Evolutionary conservation across 2,329 filamentous ascomycete genomes (phyloP).

Genomic region (Colletotrichum tamarilloi): DNA sequence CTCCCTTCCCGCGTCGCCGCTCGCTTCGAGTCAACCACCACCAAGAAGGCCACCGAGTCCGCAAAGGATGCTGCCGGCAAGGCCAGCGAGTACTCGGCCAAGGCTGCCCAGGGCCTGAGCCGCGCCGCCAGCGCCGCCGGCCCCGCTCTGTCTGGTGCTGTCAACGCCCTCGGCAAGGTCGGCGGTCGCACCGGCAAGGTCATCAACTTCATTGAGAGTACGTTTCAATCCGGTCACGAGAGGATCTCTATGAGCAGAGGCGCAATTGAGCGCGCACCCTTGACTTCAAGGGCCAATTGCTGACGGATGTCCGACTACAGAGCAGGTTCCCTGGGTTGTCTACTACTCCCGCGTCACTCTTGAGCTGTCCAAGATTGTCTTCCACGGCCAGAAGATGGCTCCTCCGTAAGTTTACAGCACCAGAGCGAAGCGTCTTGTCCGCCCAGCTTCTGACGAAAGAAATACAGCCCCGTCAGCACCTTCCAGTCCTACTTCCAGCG

Average conservation of each 20-base stretch:
- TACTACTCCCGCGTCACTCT: slow-evolving; percentile 93
- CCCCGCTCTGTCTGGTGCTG: slow-evolving; percentile 79
- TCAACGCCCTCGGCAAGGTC: slow-evolving; percentile 76
- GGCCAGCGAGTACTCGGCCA: slow-evolving; percentile 62
- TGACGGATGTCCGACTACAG: slow-evolving; percentile 57
- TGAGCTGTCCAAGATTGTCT: slow-evolving; percentile 89
- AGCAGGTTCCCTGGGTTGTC: slow-evolving; percentile 84
- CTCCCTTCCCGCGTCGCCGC: slow-evolving; percentile 56
- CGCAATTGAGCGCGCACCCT: not conserved
- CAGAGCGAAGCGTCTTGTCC: slow-evolving; percentile 2
- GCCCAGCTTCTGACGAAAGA: slow-evolving; percentile 17
- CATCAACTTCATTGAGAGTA: slow-evolving; percentile 88
- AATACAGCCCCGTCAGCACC: slow-evolving; percentile 75
- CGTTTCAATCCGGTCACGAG: slow-evolving; percentile 47
- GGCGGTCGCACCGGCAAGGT: slow-evolving; percentile 86
- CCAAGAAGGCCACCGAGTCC: slow-evolving; percentile 58
- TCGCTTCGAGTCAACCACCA: slow-evolving; percentile 70
- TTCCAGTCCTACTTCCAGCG: slow-evolving; percentile 91
- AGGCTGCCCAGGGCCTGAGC: slow-evolving; percentile 85
- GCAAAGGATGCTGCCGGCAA: slow-evolving; percentile 53
- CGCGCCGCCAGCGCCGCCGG: slow-evolving; percentile 84
- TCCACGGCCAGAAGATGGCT: slow-evolving; percentile 88
- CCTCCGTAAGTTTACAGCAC: slow-evolving; percentile 80
- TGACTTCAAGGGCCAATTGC: not conserved
- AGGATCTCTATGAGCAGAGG: not conserved